phyloP scores from a whole-genome alignment of 78 protist genomes.

The Creolimax fragrantissima region DNA sequence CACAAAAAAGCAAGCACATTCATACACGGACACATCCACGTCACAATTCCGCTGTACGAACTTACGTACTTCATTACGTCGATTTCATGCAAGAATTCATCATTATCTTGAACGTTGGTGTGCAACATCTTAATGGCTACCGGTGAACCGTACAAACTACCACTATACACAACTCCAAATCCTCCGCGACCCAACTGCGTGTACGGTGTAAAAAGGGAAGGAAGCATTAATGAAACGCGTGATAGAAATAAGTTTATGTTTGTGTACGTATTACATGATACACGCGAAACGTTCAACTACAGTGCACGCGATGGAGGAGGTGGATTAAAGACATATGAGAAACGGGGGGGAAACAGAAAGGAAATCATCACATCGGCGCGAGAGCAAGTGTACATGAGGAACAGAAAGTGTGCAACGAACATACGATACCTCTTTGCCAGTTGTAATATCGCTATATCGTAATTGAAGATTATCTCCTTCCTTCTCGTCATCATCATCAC shows the following conservation, averaged over 20 bases:
- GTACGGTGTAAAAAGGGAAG: too few relatives aligned
- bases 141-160: conserved; percentile 11
- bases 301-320: too few relatives aligned
- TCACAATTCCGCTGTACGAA: neutral
- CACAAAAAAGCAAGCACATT: too few relatives aligned
- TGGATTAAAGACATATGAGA: too few relatives aligned
- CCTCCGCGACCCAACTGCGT: conserved; percentile 34
- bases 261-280: too few relatives aligned
- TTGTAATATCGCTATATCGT: neutral
- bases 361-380: too few relatives aligned
- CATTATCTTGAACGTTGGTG: neutral
- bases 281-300: too few relatives aligned
- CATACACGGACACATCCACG: too few relatives aligned
- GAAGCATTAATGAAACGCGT: too few relatives aligned
- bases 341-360: too few relatives aligned
- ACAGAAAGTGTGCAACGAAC: neutral
- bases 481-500: neutral
- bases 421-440: neutral
- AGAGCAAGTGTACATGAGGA: too few relatives aligned
- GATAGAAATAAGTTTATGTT: too few relatives aligned
- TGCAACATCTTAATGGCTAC: conserved; percentile 32
- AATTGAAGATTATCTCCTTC: neutral
- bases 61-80: conserved; percentile 11
- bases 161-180: conserved; percentile 26
- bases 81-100: conserved; percentile 14